Evolutionary conservation across 2,329 filamentous ascomycete species (phyloP).

Genomic region (Didymella segeticola): DNA sequence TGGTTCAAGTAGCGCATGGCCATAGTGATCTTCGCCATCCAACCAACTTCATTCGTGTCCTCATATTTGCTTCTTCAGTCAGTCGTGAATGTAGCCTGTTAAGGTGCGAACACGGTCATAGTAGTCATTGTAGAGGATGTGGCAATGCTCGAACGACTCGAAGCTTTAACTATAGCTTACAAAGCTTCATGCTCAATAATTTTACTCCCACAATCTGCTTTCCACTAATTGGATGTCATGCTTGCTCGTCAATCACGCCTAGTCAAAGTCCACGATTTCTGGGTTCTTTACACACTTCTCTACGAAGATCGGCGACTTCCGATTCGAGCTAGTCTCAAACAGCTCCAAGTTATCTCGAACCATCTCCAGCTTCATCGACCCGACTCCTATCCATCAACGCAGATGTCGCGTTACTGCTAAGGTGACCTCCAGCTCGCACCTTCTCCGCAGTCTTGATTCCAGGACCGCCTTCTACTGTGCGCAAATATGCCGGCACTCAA

Average conservation of each 20-base stretch:
- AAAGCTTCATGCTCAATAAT: not conserved
- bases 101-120: not conserved
- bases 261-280: too few relatives aligned
- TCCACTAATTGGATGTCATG: not conserved
- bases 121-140: not conserved
- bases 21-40: not conserved
- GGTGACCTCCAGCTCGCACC: not conserved
- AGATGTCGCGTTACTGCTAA: not conserved
- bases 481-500: constrained; percentile 35
- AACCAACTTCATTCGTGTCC: not conserved
- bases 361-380: constrained; percentile 2
- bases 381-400: constrained; percentile 10
- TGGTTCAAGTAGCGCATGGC: not conserved
- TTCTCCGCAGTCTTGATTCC: not conserved
- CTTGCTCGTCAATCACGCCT: not conserved
- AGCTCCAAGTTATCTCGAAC: constrained; percentile 13
- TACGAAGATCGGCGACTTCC: constrained; percentile 13
- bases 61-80: not conserved
- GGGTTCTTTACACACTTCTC: not conserved
- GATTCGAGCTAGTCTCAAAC: constrained; percentile 14
- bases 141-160: not conserved
- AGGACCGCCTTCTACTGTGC: not conserved
- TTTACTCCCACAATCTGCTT: not conserved
- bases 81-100: too few relatives aligned
- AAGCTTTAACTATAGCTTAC: not conserved